Evolutionary conservation across 2,329 filamentous ascomycete genomes (phyloP), one percentile per base, ranked within the genome.

Genomic region (Clonostachys rosea): DNA sequence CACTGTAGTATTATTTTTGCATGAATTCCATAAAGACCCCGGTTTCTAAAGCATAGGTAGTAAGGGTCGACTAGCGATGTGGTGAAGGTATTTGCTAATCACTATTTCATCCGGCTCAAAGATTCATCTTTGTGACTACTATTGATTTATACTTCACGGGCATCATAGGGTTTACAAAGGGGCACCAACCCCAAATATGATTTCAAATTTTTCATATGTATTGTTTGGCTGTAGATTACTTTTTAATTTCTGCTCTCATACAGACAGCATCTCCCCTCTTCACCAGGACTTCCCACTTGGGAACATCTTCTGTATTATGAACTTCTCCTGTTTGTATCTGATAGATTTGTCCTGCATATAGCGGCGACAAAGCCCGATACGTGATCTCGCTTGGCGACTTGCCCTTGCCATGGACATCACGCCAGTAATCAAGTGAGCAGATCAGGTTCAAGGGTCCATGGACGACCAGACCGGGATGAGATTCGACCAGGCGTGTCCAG

Each of bases 391-490:
- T 43, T 2, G 59, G 64, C 1, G 17, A 39, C 3, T 45, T 41
- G n/a, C 5, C 33, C 5, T 16, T 13, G 12, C 34, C 43, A 11
- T 20, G 10, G 12, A 48, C 34, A 53, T 87, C 77, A n/a, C 73
- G 64, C 67, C 81, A 82, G 46, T 91, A 73, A 46, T 87, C 81
- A 14, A 92, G 67, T 58, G 95, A 79, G 37, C 86, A 76, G 11
- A 88, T 85, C 20, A 92, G 72, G 34, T 86, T 87, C 50, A 95
- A 67, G 2, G 90, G 89, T 0, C 89, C 90, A 56, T 95, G 91
- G 33, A 95, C 88, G 11, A 95, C 79, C 6, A 86, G 65, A 14
- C 82, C 78, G 0, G 79, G 77, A 56, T 94, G 87, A 0, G 84
- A 83, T 62, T 94, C 86, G 8, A 86, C 71, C 6, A 74, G 68